Evolutionary conservation across 306 rosid genomes (phyloP).

Genomic region (Acacia acuminata): DNA sequence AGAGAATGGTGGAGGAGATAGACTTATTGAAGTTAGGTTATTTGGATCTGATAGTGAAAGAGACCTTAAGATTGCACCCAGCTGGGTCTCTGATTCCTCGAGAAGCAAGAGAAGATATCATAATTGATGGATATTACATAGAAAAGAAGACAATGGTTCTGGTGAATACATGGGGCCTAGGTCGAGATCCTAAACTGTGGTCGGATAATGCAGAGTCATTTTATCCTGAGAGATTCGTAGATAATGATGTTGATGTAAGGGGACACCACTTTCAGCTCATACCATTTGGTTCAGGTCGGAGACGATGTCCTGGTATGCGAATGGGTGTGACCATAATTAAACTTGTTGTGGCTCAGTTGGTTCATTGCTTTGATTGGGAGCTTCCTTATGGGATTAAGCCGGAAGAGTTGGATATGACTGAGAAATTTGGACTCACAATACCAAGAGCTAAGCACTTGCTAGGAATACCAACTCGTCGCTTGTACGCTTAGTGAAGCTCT

Average conservation of each 20-base stretch:
- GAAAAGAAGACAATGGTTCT: constrained; percentile 7
- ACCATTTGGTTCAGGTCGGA: constrained; percentile 34
- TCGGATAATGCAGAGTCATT: constrained; percentile 24
- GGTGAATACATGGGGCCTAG: constrained; percentile 28
- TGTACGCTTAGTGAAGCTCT: neutral
- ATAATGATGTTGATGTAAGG: neutral
- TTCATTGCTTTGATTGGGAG: constrained; percentile 37
- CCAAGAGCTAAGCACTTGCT: constrained; percentile 33
- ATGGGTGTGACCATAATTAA: constrained; percentile 11
- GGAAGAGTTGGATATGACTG: constrained; percentile 15
- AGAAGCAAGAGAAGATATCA: constrained; percentile 19
- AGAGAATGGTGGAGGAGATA: neutral
- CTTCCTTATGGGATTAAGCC: constrained; percentile 5
- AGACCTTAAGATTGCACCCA: constrained; percentile 32
- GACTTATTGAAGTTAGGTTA: neutral
- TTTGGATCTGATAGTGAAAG: constrained; percentile 1
- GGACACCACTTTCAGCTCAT: constrained; percentile 28
- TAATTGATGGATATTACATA: constrained; percentile 23
- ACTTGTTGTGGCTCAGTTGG: constrained; percentile 23
- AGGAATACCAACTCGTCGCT: constrained; percentile 19
- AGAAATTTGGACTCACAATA: constrained; percentile 26
- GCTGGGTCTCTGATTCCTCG: constrained; percentile 16
- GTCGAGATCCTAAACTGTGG: constrained; percentile 25
- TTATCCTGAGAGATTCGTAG: constrained; percentile 23
- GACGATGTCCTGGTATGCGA: constrained; percentile 36